phyloP scores from a whole-genome alignment of 768 basidiomycete species.

The Trametes gibbosa region DNA sequence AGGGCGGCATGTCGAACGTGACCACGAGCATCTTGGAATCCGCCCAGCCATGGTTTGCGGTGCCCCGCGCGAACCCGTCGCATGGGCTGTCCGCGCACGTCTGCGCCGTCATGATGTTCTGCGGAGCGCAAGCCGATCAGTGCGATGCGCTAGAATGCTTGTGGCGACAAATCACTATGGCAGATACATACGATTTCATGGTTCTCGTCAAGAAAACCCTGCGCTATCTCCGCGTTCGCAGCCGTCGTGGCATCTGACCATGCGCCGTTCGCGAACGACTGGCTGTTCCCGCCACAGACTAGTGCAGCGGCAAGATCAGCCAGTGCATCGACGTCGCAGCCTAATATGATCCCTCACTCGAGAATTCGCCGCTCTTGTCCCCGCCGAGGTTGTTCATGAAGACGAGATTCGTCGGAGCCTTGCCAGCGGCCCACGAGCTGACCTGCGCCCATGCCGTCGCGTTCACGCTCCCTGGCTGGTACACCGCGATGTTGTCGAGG shows the following conservation, averaged over 20 bases:
- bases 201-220: conserved; percentile 16
- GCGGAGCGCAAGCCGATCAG: too few relatives aligned
- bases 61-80: conserved; percentile 30
- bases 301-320: background rate
- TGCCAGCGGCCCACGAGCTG: conserved; percentile 24
- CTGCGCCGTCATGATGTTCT: conserved; percentile 29
- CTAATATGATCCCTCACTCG: conserved; percentile 13
- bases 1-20: conserved; percentile 29
- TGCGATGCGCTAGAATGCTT: too few relatives aligned
- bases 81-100: conserved; percentile 23
- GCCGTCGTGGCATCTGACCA: conserved; percentile 26
- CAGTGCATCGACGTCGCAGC: too few relatives aligned
- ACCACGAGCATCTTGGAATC: conserved; percentile 27
- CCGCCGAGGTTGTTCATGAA: conserved; percentile 32
- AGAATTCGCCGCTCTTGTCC: conserved; percentile 23
- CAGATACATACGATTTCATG: conserved; percentile 5
- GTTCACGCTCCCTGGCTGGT: conserved; percentile 23
- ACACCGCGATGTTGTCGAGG: conserved; percentile 30
- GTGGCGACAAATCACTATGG: too few relatives aligned
- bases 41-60: conserved; percentile 30
- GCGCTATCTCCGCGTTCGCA: conserved; percentile 23
- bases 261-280: conserved; percentile 29
- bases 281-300: conserved; percentile 30
- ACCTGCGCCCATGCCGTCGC: conserved; percentile 24
- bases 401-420: conserved; percentile 26